Evolutionary conservation across 805 yeast genomes (phyloP), one percentile per base, ranked within the genome.

Genomic region (Candida chilensis): DNA sequence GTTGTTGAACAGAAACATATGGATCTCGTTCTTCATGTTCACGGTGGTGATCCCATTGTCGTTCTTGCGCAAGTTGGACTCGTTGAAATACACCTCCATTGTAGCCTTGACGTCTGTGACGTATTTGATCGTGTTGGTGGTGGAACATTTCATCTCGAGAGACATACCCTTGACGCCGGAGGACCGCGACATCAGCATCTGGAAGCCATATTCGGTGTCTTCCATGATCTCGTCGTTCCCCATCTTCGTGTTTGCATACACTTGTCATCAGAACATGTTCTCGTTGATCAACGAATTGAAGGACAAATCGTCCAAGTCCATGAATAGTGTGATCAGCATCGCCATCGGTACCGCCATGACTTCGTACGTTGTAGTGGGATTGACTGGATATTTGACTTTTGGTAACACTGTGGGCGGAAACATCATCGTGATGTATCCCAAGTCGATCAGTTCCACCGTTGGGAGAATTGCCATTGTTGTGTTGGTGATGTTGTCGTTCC

Each of bases 191-290:
- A 51, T 82, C 30, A 46, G 69, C 34, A 33, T 64, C 40, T 37
- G 74, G 37, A 47, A 51, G 19, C 85, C 86, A 1, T 43, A 48
- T 16, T 52, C 67, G 4, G 48, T 64, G 11, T 41, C 64, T 0
- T 50, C 69, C 3, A 58, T 75, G n/a, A 64, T 88, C 13, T 67
- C 81, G 16, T 75, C 92, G 8, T 74, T 88, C 49, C 94, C 96
- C n/a, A 82, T 88, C 38, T 78, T 87, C 41, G 90, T 90, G 10
- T 88, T 90, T 62, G 95, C 96, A 0, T 90, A 77, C 54, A 90
- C 97, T 1, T 92, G 96, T 45, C 96, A 90, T 48, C 96, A 90
- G 52, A 90, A 90, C 56, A 85, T 85, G 86, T 86, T 85, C 45
- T 75, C 95, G 1, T 72, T 88, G 32, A 71, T 87, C 32, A 90